phyloP scores from a whole-genome alignment of 108 stramenopile genomes.

The Chaetoceros tenuissimus region DNA sequence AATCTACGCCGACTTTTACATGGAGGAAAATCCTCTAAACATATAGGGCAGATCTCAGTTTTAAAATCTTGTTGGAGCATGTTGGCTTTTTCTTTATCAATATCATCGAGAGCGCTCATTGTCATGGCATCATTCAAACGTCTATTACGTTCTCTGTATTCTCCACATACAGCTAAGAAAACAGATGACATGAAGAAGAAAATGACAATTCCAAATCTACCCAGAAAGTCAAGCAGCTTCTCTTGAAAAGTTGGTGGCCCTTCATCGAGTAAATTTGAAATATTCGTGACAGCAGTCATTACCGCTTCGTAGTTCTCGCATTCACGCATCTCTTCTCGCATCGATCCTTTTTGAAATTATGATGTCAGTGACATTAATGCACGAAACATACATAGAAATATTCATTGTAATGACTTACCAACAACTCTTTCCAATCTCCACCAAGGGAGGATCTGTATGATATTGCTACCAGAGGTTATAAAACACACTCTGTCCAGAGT shows the following conservation, averaged over 20 bases:
- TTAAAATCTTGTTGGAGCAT: slow-evolving; percentile 53
- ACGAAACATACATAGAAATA: too few species aligned
- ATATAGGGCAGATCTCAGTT: slow-evolving; percentile 67
- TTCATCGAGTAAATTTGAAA: slow-evolving; percentile 39
- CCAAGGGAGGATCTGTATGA: slow-evolving; percentile 61
- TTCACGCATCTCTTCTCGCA: slow-evolving; percentile 66
- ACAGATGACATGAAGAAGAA: slow-evolving; percentile 76
- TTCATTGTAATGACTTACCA: too few species aligned
- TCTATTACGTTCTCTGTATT: slow-evolving; percentile 70
- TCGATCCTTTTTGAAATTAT: too few species aligned
- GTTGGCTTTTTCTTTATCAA: slow-evolving; percentile 68
- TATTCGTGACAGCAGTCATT: slow-evolving; percentile 48
- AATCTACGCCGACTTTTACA: slow-evolving; percentile 10
- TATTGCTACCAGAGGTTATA: slow-evolving; percentile 61
- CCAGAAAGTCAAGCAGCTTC: slow-evolving; percentile 54
- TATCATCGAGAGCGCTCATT: slow-evolving; percentile 40
- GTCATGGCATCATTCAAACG: slow-evolving; percentile 55
- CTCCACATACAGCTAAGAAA: slow-evolving; percentile 78
- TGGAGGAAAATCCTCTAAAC: slow-evolving; percentile 56
- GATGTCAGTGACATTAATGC: too few species aligned
- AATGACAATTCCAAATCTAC: slow-evolving; percentile 74
- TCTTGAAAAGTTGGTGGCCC: slow-evolving; percentile 71
- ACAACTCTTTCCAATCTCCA: slow-evolving; percentile 81
- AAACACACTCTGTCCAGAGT: slow-evolving; percentile 78
- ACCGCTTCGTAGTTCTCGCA: slow-evolving; percentile 59